Evolutionary conservation across 306 rosid genomes (phyloP), one percentile per base, ranked within the genome.

Genomic region (Canavalia gladiata): DNA sequence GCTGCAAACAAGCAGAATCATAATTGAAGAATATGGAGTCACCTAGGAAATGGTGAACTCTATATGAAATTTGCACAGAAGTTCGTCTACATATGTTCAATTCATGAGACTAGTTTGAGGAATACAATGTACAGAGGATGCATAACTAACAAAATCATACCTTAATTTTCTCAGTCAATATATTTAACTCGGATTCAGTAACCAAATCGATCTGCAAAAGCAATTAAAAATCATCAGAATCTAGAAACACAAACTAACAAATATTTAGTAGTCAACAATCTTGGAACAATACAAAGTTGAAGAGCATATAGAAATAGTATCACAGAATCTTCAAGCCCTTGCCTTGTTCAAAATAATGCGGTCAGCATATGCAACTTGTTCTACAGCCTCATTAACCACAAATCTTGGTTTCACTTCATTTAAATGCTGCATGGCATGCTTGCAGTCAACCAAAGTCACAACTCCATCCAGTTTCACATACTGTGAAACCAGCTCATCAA

Each of bases 381-480:
- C 98, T 35, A 92, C 91, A 1, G 97, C 97, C 88, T 92, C 98
- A 76, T 92, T 94, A 72, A 94, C 98, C 66, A 94, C 98, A 91
- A 94, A 92, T 80, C 97, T 91, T 39, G 98, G 97, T 86, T 94
- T 94, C 59, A 92, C 90, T 85, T 94, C 97, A 76, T 91, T 87
- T 79, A 94, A 80, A 74, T 90, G 98, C 81, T 78, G 85, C 93
- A 92, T 84, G 51, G 92, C 94, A 73, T 94, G 93, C 92, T 91
- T 94, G 86, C 90, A 89, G 72, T 94, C 98, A 79, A 94, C 97
- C 89, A 94, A 82, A 83, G 97, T 94, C 45, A 94, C 98, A 82
- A 92, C 97, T 72, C 98, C 98, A 81, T 94, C 97, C 76, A 94
- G 86, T 84, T 94, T 94, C 77, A 94, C 94, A 78, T 87, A 76